phyloP scores from a whole-genome alignment of 441 rosid genomes.

The Adansonia rubrostipa region DNA sequence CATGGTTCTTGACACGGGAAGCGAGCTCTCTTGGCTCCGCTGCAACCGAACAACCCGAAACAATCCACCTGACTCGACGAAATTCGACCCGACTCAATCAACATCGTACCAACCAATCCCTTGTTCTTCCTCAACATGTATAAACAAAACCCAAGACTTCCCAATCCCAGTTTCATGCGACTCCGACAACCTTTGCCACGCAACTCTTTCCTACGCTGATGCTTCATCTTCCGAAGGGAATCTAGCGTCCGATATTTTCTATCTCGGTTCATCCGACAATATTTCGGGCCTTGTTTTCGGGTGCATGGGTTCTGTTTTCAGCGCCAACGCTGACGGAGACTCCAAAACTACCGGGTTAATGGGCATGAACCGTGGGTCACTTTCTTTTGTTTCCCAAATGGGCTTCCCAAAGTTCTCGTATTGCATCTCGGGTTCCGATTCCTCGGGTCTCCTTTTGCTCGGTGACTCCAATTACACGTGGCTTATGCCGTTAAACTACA shows the following conservation, averaged over 20 bases:
- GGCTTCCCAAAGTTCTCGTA: slow-evolving; percentile 80
- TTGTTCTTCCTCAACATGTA: slow-evolving; percentile 73
- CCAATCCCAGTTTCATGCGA: slow-evolving; percentile 85
- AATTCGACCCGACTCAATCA: slow-evolving; percentile 65
- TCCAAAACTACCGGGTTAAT: slow-evolving; percentile 67
- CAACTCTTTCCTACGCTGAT: slow-evolving; percentile 79
- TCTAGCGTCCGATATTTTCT: slow-evolving; percentile 69
- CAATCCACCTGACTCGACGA: slow-evolving; percentile 29
- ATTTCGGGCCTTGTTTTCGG: slow-evolving; percentile 59
- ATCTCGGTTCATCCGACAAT: slow-evolving; percentile 50
- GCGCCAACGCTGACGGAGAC: slow-evolving; percentile 72
- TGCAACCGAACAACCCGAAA: slow-evolving; percentile 52
- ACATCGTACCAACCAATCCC: slow-evolving; percentile 62
- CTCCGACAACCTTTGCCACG: slow-evolving; percentile 70
- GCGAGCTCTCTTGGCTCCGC: slow-evolving; percentile 88
- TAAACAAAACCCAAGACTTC: slow-evolving; percentile 67
- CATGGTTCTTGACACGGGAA: slow-evolving; percentile 90
- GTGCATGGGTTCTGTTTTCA: slow-evolving; percentile 75
- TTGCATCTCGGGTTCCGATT: slow-evolving; percentile 74
- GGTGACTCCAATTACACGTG: slow-evolving; percentile 72
- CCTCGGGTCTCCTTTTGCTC: slow-evolving; percentile 69
- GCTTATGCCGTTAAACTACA: slow-evolving; percentile 66
- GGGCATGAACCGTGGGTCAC: slow-evolving; percentile 90
- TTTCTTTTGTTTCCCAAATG: slow-evolving; percentile 78
- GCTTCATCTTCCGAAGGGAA: slow-evolving; percentile 80